These are phyloP conservation scores for Geranium incanum DNA, from an alignment of 441 rosid genomes.

Conservation along the genomic window DNA sequence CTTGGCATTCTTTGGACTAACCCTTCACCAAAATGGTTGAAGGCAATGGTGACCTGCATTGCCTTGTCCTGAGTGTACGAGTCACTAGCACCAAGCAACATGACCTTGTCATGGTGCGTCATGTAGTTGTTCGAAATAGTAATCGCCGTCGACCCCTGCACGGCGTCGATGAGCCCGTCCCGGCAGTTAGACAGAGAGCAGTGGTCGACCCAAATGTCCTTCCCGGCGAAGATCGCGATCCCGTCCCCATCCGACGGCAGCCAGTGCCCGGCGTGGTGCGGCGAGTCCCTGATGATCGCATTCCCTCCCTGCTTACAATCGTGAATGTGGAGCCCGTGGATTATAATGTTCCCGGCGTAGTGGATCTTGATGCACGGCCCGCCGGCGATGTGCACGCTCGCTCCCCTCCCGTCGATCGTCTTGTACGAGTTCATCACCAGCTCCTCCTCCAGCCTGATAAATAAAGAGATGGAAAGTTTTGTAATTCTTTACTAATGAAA, in stretches of 20 bases:
- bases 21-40: slow-evolving; percentile 91
- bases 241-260: slow-evolving; percentile 91
- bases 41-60: slow-evolving; percentile 95
- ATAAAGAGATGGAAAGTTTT: no score
- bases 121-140: slow-evolving; percentile 81
- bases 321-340: slow-evolving; percentile 79
- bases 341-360: slow-evolving; percentile 67
- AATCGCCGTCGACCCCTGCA: slow-evolving; percentile 88
- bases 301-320: slow-evolving; percentile 84
- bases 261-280: slow-evolving; percentile 73
- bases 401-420: slow-evolving; percentile 91
- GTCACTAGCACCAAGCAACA: slow-evolving; percentile 84
- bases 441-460: slow-evolving; percentile 55
- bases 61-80: slow-evolving; percentile 68
- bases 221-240: slow-evolving; percentile 73
- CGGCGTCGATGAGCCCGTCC: slow-evolving; percentile 88
- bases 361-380: slow-evolving; percentile 84
- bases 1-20: slow-evolving; percentile 97
- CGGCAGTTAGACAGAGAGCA: slow-evolving; percentile 79
- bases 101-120: slow-evolving; percentile 91
- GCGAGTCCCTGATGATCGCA: slow-evolving; percentile 84
- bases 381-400: slow-evolving; percentile 75
- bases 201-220: slow-evolving; percentile 89
- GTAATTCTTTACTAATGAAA: no score
- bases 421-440: slow-evolving; percentile 76